Evolutionary conservation across 2,329 filamentous ascomycete species (phyloP).

Genomic region (Colletotrichum graminicola): DNA sequence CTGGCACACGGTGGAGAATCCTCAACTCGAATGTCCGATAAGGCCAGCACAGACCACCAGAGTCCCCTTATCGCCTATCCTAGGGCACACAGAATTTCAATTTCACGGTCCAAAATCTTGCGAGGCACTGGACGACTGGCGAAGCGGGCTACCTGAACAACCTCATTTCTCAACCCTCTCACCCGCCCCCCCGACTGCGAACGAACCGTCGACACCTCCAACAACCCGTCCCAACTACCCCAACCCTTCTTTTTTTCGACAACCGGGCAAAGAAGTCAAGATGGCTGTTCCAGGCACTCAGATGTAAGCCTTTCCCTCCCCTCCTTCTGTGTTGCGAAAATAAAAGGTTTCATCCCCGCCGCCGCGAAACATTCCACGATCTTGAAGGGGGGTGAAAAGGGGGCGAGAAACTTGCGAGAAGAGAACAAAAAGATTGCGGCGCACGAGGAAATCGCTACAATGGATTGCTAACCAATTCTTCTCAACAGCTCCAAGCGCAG

Average conservation of each 20-base stretch:
- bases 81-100: slow-evolving; percentile 27
- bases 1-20: slow-evolving; percentile 11
- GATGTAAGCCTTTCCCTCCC: slow-evolving; percentile 64
- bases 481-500: slow-evolving; percentile 83
- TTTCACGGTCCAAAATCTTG: slow-evolving; percentile 14
- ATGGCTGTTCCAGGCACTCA: slow-evolving; percentile 73
- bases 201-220: slow-evolving; percentile 52
- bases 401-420: background rate
- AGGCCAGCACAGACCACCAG: slow-evolving; percentile 33
- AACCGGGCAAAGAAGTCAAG: slow-evolving; percentile 56
- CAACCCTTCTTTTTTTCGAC: slow-evolving; percentile 34
- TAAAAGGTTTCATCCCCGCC: background rate
- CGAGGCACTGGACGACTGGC: slow-evolving; percentile 20
- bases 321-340: slow-evolving; percentile 5
- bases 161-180: slow-evolving; percentile 35
- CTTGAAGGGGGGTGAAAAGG: background rate
- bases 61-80: slow-evolving; percentile 16
- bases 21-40: background rate
- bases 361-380: slow-evolving; percentile 27
- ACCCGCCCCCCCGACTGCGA: slow-evolving; percentile 48
- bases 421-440: background rate
- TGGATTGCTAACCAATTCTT: slow-evolving; percentile 34
- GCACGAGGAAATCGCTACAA: slow-evolving; percentile 3
- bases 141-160: slow-evolving; percentile 30
- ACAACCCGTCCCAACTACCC: slow-evolving; percentile 50